Percentiles rank a stretch among this genome's conserved stretches.
Evolutionary conservation across 2,329 filamentous ascomycete species (phyloP).

Genomic region (Orbilia blumenaviensis): DNA sequence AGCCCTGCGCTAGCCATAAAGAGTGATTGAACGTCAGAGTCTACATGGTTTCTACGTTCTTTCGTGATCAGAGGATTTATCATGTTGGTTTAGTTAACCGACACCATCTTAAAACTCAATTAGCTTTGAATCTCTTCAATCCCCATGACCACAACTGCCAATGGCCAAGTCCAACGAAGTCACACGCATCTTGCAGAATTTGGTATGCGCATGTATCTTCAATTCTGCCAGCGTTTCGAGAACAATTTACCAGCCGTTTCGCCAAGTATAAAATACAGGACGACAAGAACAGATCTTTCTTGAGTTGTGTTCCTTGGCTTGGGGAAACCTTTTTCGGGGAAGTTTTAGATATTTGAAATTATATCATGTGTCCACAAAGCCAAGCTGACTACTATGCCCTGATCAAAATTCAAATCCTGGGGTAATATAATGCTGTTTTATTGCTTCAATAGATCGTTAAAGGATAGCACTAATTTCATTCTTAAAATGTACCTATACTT

Average conservation of each 20-base stretch:
- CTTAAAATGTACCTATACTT: too few species aligned
- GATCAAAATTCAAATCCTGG: background rate
- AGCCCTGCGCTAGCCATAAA: background rate
- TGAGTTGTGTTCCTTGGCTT: background rate
- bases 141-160: background rate
- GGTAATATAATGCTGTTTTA: background rate
- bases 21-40: background rate
- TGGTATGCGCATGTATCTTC: background rate
- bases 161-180: background rate
- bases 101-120: background rate
- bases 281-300: background rate
- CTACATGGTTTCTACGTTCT: background rate
- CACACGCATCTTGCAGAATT: background rate
- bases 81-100: background rate
- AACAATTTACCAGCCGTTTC: constrained; percentile 19
- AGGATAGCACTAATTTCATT: too few species aligned
- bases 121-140: background rate
- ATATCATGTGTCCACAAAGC: background rate
- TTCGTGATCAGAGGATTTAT: background rate
- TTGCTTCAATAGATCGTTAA: background rate
- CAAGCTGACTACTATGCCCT: background rate
- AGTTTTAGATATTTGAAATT: background rate
- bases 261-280: constrained; percentile 11
- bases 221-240: background rate
- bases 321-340: background rate